phyloP scores from a whole-genome alignment of 768 basidiomycete species.

The Brasilioporus rufonigricans region DNA sequence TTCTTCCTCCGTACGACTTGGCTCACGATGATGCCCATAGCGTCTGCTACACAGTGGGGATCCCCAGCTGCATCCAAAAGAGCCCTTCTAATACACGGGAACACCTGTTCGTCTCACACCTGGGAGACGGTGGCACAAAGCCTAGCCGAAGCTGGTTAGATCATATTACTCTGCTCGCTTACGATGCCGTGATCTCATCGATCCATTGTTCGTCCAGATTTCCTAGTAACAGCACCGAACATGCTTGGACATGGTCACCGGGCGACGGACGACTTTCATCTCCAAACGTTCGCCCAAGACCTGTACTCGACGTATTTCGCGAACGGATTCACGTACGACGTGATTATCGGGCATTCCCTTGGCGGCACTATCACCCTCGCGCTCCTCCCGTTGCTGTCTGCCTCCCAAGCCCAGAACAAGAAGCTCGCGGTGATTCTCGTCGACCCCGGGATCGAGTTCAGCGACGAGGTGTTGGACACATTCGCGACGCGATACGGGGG shows the following conservation, averaged over 20 bases:
- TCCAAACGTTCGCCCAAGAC: conserved; percentile 12
- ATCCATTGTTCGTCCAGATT: not conserved
- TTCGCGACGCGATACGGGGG: not conserved
- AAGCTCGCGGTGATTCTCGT: conserved; percentile 11
- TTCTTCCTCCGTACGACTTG: too few relatives aligned
- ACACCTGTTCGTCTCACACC: conserved; percentile 13
- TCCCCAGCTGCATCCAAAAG: conserved; percentile 10
- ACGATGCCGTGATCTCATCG: not conserved
- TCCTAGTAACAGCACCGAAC: conserved; percentile 17
- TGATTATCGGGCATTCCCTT: conserved; percentile 18
- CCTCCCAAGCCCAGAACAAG: not conserved
- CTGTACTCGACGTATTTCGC: conserved; percentile 16
- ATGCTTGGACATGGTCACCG: conserved; percentile 16
- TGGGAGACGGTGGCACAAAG: conserved; percentile 10
- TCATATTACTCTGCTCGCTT: not conserved
- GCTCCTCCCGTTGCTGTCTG: conserved; percentile 9
- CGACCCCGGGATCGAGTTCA: conserved; percentile 11
- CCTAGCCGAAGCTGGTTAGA: conserved; percentile 10
- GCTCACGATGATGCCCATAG: conserved; percentile 9
- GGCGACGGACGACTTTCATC: too few relatives aligned
- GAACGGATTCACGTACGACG: conserved; percentile 8
- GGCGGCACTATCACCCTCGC: conserved; percentile 10
- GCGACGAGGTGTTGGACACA: not conserved
- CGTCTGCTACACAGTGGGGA: conserved; percentile 18
- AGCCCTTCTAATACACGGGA: conserved; percentile 16